Evolutionary conservation across 1,139 yeast genomes (phyloP), one percentile per base, ranked within the genome.

Genomic region (Neolecta irregularis): DNA sequence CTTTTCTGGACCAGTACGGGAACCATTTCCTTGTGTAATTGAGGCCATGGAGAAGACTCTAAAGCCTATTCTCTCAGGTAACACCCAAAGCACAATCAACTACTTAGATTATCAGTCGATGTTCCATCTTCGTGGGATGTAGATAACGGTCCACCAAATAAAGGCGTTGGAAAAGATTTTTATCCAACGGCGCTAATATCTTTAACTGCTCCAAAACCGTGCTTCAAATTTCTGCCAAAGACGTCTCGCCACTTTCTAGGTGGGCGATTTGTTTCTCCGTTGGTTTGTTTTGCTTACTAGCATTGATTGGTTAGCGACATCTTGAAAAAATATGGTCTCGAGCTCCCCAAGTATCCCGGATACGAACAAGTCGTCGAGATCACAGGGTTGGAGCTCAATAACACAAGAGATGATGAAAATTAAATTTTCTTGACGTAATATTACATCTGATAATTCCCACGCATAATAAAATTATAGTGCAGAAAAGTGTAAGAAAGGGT

Each of bases 111-210:
- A 0, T 72, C 93, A 1, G 79, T 88, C 1, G 98, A 88, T 52
- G 72, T 85, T 28, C 98, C 98, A 0, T 77, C 93, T 1, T 93
- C 95, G 0, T 88, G 98, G 98, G 91, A 83, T 13, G 7, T 31
- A 13, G 25, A 24, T 12, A 31, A 31, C 23, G 33, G 98, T 0
- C 93, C 92, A 0, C 58, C 54, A 3, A 52, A 55, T 1, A 66
- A 64, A 20, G 64, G 67, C 3, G 49, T 63, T 20, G 56, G 53
- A 4, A 54, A 55, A 32, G 51, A 48, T 15, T 61, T 58, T 43
- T 38, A 39, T 20, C 93, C 98, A 0, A 56, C 65, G 4, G 71
- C 72, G 46, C 61, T 88, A 38, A 72, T 88, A 6, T 78, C 93
- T 35, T 60, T 88, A 38, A 85, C 96, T 0, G 95, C 94, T 0